Evolutionary conservation across 768 basidiomycete species (phyloP).

Genomic region (Pleurotus cornucopiae): DNA sequence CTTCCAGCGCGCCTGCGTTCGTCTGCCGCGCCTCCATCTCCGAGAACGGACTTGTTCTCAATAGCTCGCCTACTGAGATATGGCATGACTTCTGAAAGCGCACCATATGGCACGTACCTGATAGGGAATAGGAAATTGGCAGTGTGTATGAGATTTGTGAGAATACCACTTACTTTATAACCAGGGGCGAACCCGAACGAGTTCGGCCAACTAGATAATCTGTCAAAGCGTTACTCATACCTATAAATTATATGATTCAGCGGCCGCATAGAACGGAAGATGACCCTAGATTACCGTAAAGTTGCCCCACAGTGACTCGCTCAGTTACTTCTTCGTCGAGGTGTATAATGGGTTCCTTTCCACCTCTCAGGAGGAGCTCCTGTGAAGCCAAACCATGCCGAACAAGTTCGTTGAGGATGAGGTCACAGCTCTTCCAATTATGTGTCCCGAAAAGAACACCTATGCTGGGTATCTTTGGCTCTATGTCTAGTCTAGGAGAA

Average conservation of each 20-base stretch:
- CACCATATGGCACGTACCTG: constrained; percentile 74
- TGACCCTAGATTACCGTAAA: constrained; percentile 56
- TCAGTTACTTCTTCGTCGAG: constrained; percentile 56
- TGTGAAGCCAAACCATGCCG: constrained; percentile 46
- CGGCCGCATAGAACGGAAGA: too few relatives aligned
- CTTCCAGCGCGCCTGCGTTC: constrained; percentile 55
- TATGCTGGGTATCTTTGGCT: constrained; percentile 23
- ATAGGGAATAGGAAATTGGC: background rate
- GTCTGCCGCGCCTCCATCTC: constrained; percentile 56
- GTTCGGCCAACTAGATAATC: constrained; percentile 60
- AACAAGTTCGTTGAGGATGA: constrained; percentile 60
- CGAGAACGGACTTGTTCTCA: constrained; percentile 90
- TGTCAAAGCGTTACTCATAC: constrained; percentile 84
- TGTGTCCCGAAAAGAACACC: constrained; percentile 86
- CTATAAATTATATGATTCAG: constrained; percentile 28
- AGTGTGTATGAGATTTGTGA: background rate
- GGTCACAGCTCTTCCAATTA: constrained; percentile 65
- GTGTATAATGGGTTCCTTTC: constrained; percentile 24
- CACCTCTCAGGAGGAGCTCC: constrained; percentile 12
- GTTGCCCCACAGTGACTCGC: constrained; percentile 70
- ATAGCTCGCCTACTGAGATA: constrained; percentile 85
- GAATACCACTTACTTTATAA: constrained; percentile 58
- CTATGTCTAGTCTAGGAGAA: constrained; percentile 13
- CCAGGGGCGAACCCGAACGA: constrained; percentile 53
- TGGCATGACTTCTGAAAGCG: constrained; percentile 77